These are phyloP conservation scores for Plasmodium gonderi DNA, from an alignment of 169 alveolate genomes.

Conservation along the genomic window DNA sequence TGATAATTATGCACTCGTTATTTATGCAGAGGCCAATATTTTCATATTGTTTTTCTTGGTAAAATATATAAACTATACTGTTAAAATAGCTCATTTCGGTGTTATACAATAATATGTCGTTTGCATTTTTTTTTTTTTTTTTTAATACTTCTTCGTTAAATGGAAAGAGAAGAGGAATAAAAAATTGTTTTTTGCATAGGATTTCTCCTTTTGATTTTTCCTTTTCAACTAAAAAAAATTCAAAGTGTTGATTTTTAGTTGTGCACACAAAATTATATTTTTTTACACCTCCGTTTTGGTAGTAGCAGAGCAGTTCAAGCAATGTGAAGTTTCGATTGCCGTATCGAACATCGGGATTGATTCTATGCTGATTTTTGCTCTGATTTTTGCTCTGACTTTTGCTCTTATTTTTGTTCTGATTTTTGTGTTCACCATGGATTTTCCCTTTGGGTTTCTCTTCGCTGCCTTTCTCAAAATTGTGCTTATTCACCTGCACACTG, in stretches of 20 bases:
- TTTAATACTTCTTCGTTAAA: constrained; percentile 69
- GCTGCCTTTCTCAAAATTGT: constrained; percentile 31
- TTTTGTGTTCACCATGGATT: neutral
- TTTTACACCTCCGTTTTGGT: constrained; percentile 17
- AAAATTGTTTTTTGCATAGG: constrained; percentile 13
- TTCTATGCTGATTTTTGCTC: too few relatives aligned
- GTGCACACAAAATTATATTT: constrained; percentile 50
- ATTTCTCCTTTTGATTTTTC: constrained; percentile 16
- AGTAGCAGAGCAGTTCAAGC: constrained; percentile 47
- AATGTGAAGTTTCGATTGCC: constrained; percentile 5
- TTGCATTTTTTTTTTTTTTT: neutral
- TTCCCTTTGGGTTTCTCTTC: neutral
- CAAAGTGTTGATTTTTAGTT: constrained; percentile 22
- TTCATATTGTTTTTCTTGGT: constrained; percentile 59
- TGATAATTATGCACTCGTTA: constrained; percentile 26
- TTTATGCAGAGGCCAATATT: constrained; percentile 26
- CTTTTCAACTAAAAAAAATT: constrained; percentile 34
- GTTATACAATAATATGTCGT: constrained; percentile 12
- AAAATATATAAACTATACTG: constrained; percentile 29
- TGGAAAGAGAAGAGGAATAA: constrained; percentile 50
- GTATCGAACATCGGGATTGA: neutral
- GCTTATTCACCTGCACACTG: constrained; percentile 17
- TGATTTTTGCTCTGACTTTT: too few relatives aligned
- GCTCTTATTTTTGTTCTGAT: too few relatives aligned
- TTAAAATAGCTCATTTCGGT: constrained; percentile 17